Evolutionary conservation across 1,139 yeast species (phyloP), one percentile per base, ranked within the genome.

Genomic region (Hansenula sp.): DNA sequence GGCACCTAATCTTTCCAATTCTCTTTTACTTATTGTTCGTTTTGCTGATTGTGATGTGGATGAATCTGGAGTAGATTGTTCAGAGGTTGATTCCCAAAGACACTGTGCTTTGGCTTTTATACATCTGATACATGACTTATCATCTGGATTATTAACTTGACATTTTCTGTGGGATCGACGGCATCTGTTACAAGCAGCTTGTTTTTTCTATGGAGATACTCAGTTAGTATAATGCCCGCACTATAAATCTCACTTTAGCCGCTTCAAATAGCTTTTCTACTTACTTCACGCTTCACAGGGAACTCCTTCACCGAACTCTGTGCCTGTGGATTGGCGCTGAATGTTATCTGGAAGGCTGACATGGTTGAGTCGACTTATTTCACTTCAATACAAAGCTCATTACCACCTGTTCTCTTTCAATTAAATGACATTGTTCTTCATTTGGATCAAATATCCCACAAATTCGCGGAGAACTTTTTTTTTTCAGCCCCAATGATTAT

Each of bases 131-230:
- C 30, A 31, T 8, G 8, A n/a, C 14, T 4, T 12, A 9, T 29
- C 25, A 9, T 27, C 24, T 7, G 27, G 31, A 6, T 20, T 19
- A 2, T 32, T 18, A 2, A 33, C n/a, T 8, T 20, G 17, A 18
- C 39, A 37, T 21, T 37, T 37, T 19, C 39, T 31, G 21, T 37
- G 39, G 4, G 17, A 8, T n/a, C 32, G 31, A 11, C 39, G 39
- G 17, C 39, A 37, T 18, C 35, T 31, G 2, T 9, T 18, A 18
- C 39, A 37, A 5, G 39, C 39, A 7, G 24, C 13, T 26, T 32
- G 30, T 16, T 29, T 27, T 27, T 37, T 37, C 39, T 32, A 16
- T 20, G 5, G 14, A 10, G 8, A 24, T 11, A 8, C 9, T 8
- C 17, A 16, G 18, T 12, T 9, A 30, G 32, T 21, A n/a, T n/a